Evolutionary conservation across 2,329 filamentous ascomycete genomes (phyloP).

Genomic region (Ophiostoma piceae): DNA sequence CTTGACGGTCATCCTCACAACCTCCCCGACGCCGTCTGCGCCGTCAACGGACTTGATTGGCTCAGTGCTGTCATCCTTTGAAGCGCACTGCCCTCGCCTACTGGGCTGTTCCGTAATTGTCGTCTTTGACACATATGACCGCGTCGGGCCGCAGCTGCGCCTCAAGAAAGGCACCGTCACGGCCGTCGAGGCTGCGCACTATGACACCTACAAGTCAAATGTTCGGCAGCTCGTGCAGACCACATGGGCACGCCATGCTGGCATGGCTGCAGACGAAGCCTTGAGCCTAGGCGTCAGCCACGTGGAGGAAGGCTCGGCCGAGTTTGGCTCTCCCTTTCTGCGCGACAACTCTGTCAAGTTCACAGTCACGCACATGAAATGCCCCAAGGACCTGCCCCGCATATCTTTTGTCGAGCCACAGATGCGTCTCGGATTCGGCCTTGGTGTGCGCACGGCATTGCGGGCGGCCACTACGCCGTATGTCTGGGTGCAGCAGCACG

Average conservation of each 20-base stretch:
- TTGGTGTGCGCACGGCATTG: conserved; percentile 50
- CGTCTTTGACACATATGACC: conserved; percentile 50
- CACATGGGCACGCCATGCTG: conserved; percentile 16
- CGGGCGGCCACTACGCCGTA: conserved; percentile 45
- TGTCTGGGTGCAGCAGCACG: conserved; percentile 55
- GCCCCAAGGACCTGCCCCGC: conserved; percentile 34
- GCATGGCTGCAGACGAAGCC: background rate
- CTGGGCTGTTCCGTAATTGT: conserved; percentile 44
- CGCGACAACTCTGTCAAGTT: conserved; percentile 38
- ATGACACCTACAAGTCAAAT: conserved; percentile 44
- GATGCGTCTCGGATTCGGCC: conserved; percentile 47
- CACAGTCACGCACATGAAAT: conserved; percentile 28
- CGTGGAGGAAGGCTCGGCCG: conserved; percentile 36
- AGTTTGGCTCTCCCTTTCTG: conserved; percentile 40
- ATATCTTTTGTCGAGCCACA: conserved; percentile 47
- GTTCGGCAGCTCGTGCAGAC: conserved; percentile 40
- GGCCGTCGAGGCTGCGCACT: conserved; percentile 39
- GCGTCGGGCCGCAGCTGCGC: conserved; percentile 40
- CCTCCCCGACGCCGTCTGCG: conserved; percentile 51
- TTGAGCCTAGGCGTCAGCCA: background rate
- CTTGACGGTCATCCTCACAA: conserved; percentile 48
- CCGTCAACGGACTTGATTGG: conserved; percentile 49
- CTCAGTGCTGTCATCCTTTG: conserved; percentile 44
- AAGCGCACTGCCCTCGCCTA: conserved; percentile 39
- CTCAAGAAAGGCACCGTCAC: conserved; percentile 53